These are phyloP conservation scores for Rhizophora mangle DNA, from an alignment of 345 rosid species.

Conservation along the genomic window DNA sequence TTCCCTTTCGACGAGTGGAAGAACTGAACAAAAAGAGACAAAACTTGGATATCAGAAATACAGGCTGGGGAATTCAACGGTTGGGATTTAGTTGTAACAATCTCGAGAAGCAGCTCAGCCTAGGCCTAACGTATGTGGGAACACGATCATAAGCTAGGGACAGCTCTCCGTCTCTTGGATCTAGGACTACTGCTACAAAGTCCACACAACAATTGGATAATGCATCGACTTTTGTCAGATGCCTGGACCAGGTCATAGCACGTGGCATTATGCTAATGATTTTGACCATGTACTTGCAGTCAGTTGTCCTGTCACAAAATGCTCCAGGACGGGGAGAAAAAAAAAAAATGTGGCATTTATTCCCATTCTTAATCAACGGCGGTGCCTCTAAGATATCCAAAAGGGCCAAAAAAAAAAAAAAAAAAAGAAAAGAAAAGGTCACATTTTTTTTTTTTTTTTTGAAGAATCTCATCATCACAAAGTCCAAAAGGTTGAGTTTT, in stretches of 20 bases:
- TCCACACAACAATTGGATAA: constrained; percentile 14
- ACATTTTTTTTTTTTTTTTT: constrained; percentile 12
- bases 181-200: constrained; percentile 29
- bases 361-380: constrained; percentile 47
- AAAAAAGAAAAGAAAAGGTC: constrained; percentile 20
- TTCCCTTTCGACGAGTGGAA: too few relatives aligned
- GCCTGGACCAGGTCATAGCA: constrained; percentile 29
- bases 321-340: constrained; percentile 25
- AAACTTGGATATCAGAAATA: too few relatives aligned
- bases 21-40: too few relatives aligned
- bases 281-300: constrained; percentile 26
- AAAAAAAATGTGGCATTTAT: constrained; percentile 42
- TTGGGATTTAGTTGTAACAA: neutral
- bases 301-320: constrained; percentile 21
- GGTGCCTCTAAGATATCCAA: constrained; percentile 37
- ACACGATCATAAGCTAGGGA: constrained; percentile 9
- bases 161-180: constrained; percentile 2
- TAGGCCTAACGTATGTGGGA: neutral
- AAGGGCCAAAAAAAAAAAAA: neutral
- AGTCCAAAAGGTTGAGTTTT: constrained; percentile 50
- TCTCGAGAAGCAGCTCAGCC: neutral
- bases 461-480: constrained; percentile 62
- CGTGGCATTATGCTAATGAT: constrained; percentile 35
- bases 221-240: constrained; percentile 1
- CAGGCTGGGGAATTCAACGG: neutral